Conservation (phyloP, 768 basidiomycete species). For the Favolaschia claudopus region DNA sequence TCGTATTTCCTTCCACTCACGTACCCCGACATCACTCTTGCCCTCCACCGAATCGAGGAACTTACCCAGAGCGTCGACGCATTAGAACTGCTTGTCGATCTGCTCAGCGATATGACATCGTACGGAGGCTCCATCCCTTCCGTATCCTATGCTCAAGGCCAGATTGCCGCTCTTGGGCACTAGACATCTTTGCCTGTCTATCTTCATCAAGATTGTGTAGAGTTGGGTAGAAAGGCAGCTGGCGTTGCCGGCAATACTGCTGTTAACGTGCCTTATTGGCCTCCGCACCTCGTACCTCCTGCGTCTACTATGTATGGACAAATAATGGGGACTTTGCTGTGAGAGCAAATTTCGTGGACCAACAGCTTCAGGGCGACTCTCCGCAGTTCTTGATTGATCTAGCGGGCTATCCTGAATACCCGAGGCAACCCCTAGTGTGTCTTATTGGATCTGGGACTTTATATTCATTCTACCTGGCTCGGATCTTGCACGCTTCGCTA, state of each 20-base stretch:
- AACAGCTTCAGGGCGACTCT: too few relatives aligned
- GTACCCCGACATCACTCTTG: slow-evolving; percentile 84
- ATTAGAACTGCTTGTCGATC: slow-evolving; percentile 92
- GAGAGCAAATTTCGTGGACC: neutral
- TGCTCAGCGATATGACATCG: slow-evolving; percentile 65
- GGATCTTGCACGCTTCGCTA: neutral
- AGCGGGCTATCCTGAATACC: neutral
- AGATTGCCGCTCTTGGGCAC: slow-evolving; percentile 83
- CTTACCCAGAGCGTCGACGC: slow-evolving; percentile 88
- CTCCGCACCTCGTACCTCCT: neutral
- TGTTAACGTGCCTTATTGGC: neutral
- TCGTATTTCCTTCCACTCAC: slow-evolving; percentile 95
- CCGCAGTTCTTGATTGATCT: slow-evolving; percentile 3
- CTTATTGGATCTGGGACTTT: neutral
- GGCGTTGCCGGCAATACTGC: neutral
- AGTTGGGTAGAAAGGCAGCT: too few relatives aligned
- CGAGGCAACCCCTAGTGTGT: neutral
- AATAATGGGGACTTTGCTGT: neutral
- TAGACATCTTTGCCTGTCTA: slow-evolving; percentile 83
- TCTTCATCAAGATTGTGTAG: too few relatives aligned
- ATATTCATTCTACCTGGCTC: neutral
- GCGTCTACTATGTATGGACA: neutral
- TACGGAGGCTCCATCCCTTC: slow-evolving; percentile 68
- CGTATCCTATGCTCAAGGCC: slow-evolving; percentile 75
- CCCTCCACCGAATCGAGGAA: slow-evolving; percentile 72